Conservation (phyloP, 352 stramenopile species). For the Blastocystis sp. region DNA sequence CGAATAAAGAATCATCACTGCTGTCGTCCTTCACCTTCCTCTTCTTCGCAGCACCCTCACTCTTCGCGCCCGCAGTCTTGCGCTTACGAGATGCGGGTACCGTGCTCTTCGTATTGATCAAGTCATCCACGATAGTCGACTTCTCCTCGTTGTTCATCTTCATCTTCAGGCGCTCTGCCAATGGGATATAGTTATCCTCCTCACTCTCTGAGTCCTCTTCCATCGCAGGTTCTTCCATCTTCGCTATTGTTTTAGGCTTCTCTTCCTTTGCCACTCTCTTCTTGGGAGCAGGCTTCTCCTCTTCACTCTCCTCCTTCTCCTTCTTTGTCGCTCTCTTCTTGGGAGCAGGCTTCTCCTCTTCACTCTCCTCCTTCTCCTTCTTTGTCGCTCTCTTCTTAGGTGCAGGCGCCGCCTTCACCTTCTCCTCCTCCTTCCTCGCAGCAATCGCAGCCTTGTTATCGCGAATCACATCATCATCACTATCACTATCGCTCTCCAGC, state of each 20-base stretch:
- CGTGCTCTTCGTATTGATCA: constrained; percentile 37
- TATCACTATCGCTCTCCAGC: background rate
- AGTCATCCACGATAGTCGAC: constrained; percentile 27
- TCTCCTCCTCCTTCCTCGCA: constrained; percentile 19
- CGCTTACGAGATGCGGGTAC: constrained; percentile 35
- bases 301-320: background rate
- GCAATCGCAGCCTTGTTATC: constrained; percentile 54
- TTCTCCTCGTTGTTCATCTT: constrained; percentile 39
- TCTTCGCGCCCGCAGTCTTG: background rate
- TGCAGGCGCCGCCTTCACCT: background rate
- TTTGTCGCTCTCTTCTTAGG: background rate
- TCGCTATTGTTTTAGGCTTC: background rate
- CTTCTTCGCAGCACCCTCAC: background rate
- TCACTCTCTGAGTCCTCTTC: constrained; percentile 45
- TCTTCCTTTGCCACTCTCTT: background rate
- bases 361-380: background rate
- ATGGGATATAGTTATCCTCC: constrained; percentile 36
- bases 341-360: background rate
- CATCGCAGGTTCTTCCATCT: background rate
- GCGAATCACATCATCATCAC: constrained; percentile 56
- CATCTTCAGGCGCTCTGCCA: constrained; percentile 49
- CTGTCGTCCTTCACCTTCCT: background rate
- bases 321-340: constrained; percentile 1
- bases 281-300: background rate
- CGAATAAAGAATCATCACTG: constrained; percentile 57